These are phyloP conservation scores for Thermomyces lanuginosus DNA, from an alignment of 2,329 filamentous ascomycete species.

Conservation along the genomic window DNA sequence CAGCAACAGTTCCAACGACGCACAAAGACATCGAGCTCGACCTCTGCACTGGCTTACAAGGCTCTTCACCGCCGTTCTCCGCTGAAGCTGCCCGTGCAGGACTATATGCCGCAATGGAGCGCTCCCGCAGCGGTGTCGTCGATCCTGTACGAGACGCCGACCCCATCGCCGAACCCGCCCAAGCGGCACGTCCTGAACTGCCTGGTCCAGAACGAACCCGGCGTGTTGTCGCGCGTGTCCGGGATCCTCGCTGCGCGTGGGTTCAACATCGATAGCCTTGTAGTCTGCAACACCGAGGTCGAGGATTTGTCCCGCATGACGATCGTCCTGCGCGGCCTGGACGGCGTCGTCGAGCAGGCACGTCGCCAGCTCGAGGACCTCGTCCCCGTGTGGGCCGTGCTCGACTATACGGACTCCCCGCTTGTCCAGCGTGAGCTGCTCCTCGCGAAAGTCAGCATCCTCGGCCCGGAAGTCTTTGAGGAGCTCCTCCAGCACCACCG, in stretches of 20 bases:
- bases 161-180: conserved; percentile 63
- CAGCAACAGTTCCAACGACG: conserved; percentile 10
- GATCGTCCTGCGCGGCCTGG: conserved; percentile 88
- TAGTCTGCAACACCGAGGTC: conserved; percentile 95
- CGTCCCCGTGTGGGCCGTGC: conserved; percentile 92
- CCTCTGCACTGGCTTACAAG: conserved; percentile 92
- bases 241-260: conserved; percentile 89
- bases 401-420: conserved; percentile 86
- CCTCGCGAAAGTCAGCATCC: conserved; percentile 88
- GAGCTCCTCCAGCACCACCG: conserved; percentile 90
- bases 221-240: conserved; percentile 88
- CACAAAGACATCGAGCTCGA: conserved; percentile 46
- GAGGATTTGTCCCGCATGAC: conserved; percentile 97
- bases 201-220: conserved; percentile 95
- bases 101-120: conserved; percentile 63
- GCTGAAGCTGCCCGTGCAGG: conserved; percentile 62
- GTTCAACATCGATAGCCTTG: conserved; percentile 97
- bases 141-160: conserved; percentile 95
- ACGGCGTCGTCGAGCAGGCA: conserved; percentile 94
- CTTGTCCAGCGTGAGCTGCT: conserved; percentile 92
- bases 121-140: conserved; percentile 91
- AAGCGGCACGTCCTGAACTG: conserved; percentile 97
- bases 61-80: conserved; percentile 80
- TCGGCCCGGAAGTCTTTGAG: conserved; percentile 96
- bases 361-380: conserved; percentile 88